A percentile compares a stretch with the other conserved stretches of the same genome.
These are phyloP conservation scores for Pythium apleroticum DNA, from an alignment of 352 stramenopile species.

Conservation along the genomic window DNA sequence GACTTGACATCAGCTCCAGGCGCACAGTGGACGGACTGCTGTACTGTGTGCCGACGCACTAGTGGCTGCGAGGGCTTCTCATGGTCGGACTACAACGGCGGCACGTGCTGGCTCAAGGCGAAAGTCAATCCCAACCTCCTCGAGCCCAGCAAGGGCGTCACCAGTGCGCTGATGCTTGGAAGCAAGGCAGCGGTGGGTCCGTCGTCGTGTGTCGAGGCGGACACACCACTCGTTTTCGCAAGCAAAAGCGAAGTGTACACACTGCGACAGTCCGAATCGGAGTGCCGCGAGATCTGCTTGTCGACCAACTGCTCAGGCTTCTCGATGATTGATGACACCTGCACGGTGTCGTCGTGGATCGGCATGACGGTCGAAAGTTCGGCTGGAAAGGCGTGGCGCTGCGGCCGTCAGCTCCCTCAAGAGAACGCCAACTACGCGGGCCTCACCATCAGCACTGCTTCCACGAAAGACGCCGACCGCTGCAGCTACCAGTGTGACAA, in stretches of 20 bases:
- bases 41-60: background rate
- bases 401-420: background rate
- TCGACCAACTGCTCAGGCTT: background rate
- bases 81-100: slow-evolving; percentile 45
- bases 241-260: background rate
- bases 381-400: background rate
- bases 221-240: background rate
- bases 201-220: background rate
- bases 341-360: background rate
- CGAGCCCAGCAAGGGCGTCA: too few species aligned
- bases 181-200: too few species aligned
- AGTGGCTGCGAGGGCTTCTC: slow-evolving; percentile 10
- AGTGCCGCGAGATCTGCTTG: background rate
- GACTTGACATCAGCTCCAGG: background rate
- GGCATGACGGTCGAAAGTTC: background rate
- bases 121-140: background rate
- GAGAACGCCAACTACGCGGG: background rate
- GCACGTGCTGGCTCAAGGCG: slow-evolving; percentile 55
- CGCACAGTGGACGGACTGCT: background rate
- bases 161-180: background rate
- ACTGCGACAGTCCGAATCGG: too few species aligned
- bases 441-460: background rate
- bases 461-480: background rate
- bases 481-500: background rate
- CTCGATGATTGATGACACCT: too few species aligned